A percentile compares a stretch with the other conserved stretches of the same genome.
phyloP scores from a whole-genome alignment of 2,329 filamentous ascomycete species.

The Hymenoscyphus albidus region DNA sequence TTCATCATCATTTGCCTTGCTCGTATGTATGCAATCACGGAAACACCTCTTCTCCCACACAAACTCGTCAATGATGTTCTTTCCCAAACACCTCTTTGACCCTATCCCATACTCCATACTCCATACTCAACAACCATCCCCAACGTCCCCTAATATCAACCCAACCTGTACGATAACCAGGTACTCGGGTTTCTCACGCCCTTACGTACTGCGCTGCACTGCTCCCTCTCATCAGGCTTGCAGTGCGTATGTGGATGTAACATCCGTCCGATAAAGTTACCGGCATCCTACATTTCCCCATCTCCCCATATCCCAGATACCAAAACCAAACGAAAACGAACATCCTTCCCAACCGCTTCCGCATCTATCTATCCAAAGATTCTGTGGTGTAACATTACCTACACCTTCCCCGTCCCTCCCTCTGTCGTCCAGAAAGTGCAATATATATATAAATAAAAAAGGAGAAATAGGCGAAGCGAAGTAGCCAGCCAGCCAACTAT shows the following conservation, averaged over 20 bases:
- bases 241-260: not conserved
- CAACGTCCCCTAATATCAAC: not conserved
- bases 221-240: not conserved
- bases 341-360: not conserved
- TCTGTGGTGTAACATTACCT: not conserved
- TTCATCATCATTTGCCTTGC: not conserved
- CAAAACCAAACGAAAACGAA: not conserved
- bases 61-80: not conserved
- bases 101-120: not conserved
- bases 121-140: not conserved
- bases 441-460: not conserved
- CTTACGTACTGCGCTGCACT: not conserved
- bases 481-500: not conserved
- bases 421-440: not conserved
- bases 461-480: not conserved
- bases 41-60: not conserved
- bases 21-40: not conserved
- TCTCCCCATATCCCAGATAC: not conserved
- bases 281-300: slow-evolving; percentile 1
- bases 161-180: not conserved
- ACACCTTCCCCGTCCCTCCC: not conserved
- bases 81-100: not conserved
- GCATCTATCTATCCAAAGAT: not conserved
- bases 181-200: not conserved
- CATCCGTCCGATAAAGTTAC: not conserved